Percentiles rank a stretch among this genome's conserved stretches.
These are phyloP conservation scores for Selaginella tamariscina DNA, from an alignment of 75 land plant species.

Conservation along the genomic window DNA sequence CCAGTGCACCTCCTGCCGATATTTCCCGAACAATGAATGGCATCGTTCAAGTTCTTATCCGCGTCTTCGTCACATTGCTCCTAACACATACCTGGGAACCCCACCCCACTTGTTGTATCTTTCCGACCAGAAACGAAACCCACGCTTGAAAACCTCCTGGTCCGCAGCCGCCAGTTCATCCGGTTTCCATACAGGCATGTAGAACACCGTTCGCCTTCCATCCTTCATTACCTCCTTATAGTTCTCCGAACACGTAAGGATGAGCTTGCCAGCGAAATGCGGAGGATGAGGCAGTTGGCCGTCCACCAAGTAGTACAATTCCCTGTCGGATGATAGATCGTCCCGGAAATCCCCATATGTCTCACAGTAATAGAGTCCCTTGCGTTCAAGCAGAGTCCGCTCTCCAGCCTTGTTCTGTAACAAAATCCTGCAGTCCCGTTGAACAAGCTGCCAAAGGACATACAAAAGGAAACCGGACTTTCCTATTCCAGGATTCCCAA, in stretches of 20 bases:
- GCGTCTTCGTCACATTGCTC: not conserved
- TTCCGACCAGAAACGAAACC: not conserved
- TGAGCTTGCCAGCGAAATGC: not conserved
- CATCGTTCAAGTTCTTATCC: not conserved
- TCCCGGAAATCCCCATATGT: not conserved
- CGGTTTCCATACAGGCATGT: not conserved
- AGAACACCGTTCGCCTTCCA: conserved; percentile 1
- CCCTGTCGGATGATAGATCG: not conserved
- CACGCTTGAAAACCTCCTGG: not conserved
- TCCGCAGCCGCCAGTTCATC: conserved; percentile 4
- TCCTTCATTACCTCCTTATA: not conserved
- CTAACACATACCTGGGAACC: not conserved
- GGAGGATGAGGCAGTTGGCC: not conserved
- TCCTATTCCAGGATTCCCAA: not conserved
- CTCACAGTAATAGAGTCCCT: not conserved
- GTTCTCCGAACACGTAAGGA: not conserved
- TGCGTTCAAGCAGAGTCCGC: not conserved
- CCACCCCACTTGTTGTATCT: not conserved
- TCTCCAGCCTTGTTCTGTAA: conserved; percentile 1
- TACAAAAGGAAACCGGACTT: not conserved
- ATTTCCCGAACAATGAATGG: not conserved
- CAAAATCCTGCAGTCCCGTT: not conserved
- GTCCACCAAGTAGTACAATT: not conserved
- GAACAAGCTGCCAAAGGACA: not conserved
- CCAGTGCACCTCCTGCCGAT: not conserved